A percentile compares a stretch with the other conserved stretches of the same genome.
These are phyloP conservation scores for Triticum urartu DNA, from an alignment of 176 grass and related monocot genomes.

Conservation along the genomic window DNA sequence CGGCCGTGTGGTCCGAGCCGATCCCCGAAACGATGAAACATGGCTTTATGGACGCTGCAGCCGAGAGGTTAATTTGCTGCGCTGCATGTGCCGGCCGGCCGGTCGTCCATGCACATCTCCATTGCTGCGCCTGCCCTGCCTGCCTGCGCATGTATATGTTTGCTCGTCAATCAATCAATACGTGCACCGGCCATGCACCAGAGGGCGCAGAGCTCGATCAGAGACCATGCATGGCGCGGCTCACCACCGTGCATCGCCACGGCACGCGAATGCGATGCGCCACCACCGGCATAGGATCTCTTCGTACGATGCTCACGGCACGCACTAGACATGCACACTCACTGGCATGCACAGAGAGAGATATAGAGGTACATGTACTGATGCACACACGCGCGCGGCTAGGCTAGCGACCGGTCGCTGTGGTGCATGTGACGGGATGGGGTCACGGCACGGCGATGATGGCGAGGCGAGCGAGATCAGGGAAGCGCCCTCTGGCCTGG, in stretches of 20 bases:
- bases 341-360: background rate
- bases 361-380: background rate
- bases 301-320: background rate
- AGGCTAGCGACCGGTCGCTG: background rate
- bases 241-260: too few species aligned
- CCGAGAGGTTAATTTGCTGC: background rate
- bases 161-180: background rate
- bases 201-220: background rate
- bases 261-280: background rate
- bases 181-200: background rate
- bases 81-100: background rate
- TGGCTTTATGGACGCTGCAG: slow-evolving; percentile 3
- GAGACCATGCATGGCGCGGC: background rate
- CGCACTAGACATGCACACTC: background rate
- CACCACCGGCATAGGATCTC: background rate
- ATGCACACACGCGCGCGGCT: background rate
- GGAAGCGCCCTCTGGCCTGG: background rate
- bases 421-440: background rate
- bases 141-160: background rate
- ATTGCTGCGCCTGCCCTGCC: background rate
- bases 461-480: background rate
- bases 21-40: slow-evolving; percentile 19
- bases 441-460: background rate
- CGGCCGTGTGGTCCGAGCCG: background rate
- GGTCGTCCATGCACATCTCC: background rate